A percentile compares a stretch with the other conserved stretches of the same genome.
Evolutionary conservation across 106 monocot genomes (phyloP).

Genomic region (Dactylorhiza incarnata): DNA sequence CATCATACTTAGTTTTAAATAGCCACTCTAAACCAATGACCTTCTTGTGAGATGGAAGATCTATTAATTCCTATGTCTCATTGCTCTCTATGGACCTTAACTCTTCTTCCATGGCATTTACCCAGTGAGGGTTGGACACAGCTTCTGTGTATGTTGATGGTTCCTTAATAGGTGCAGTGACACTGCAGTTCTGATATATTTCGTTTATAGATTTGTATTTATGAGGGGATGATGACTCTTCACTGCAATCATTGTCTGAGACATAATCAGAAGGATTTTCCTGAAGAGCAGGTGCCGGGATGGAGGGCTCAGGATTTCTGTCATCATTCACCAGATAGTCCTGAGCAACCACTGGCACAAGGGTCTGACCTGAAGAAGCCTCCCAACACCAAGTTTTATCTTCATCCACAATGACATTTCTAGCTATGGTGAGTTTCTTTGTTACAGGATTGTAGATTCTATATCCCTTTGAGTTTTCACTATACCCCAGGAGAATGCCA

Average conservation of each 20-base stretch:
- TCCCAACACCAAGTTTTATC: background rate
- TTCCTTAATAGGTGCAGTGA: background rate
- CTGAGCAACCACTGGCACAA: background rate
- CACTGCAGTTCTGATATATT: background rate
- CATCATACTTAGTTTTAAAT: background rate
- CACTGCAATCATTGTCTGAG: too few relatives aligned
- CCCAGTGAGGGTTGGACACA: background rate
- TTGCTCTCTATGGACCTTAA: background rate
- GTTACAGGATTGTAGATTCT: background rate
- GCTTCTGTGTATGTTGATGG: background rate
- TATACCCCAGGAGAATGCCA: constrained; percentile 3
- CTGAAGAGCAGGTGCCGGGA: too few relatives aligned
- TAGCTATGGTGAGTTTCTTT: background rate
- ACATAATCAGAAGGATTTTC: too few relatives aligned
- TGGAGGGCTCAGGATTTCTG: background rate
- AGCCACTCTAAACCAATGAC: background rate
- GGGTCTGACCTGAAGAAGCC: too few relatives aligned
- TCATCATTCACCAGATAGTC: background rate
- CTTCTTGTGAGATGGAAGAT: background rate
- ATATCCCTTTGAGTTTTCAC: background rate
- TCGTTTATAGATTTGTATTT: too few relatives aligned
- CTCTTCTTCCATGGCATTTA: background rate
- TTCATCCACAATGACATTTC: constrained; percentile 12
- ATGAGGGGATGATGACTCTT: too few relatives aligned
- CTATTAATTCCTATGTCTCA: background rate